phyloP scores from a whole-genome alignment of 202 grass and related monocot species.

The Carex arenaria region DNA sequence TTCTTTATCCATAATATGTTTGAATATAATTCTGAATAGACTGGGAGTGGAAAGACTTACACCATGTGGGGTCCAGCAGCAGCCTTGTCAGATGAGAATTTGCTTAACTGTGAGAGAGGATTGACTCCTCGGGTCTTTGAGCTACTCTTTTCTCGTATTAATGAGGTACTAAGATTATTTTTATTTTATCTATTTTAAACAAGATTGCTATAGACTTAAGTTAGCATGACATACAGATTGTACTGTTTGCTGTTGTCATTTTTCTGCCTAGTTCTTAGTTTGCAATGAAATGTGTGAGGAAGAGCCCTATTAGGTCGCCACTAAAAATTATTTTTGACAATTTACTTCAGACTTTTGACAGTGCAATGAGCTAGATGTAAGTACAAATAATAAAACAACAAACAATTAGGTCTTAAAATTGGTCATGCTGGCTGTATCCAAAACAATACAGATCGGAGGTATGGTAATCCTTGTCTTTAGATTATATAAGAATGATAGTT shows the following conservation, averaged over 20 bases:
- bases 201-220: not conserved
- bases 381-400: not conserved
- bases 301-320: not conserved
- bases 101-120: conserved; percentile 54
- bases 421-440: not conserved
- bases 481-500: not conserved
- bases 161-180: conserved; percentile 48
- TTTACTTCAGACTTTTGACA: not conserved
- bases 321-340: not conserved
- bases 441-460: not conserved
- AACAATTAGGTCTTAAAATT: not conserved
- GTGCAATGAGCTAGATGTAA: not conserved
- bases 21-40: conserved; percentile 43
- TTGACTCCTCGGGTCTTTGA: conserved; percentile 95
- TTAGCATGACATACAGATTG: conserved; percentile 1
- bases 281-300: not conserved
- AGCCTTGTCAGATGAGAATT: conserved; percentile 64
- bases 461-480: not conserved
- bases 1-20: not conserved
- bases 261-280: not conserved
- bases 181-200: conserved; percentile 11
- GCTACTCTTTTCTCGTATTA: conserved; percentile 81
- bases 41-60: conserved; percentile 97
- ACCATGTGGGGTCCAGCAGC: conserved; percentile 91
- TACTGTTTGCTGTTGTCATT: not conserved